phyloP scores from a whole-genome alignment of 768 basidiomycete genomes.

The Auriscalpium orientale region DNA sequence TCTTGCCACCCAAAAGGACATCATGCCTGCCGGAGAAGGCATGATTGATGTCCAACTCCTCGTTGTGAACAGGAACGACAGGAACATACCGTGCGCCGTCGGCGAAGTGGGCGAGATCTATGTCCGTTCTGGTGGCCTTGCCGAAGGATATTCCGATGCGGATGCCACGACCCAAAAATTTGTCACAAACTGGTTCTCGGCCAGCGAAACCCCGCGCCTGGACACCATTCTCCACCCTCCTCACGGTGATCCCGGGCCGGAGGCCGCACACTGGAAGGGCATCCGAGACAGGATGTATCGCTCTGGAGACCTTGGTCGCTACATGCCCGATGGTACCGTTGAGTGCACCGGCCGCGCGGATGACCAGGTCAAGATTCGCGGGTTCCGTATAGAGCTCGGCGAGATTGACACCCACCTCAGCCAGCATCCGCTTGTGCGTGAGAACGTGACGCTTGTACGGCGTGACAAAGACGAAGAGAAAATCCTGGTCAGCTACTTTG shows the following conservation, averaged over 20 bases:
- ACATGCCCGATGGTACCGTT: slow-evolving; percentile 84
- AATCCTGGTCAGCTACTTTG: slow-evolving; percentile 95
- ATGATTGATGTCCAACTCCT: slow-evolving; percentile 98
- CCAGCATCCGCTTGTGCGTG: slow-evolving; percentile 88
- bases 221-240: slow-evolving; percentile 70
- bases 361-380: slow-evolving; percentile 98
- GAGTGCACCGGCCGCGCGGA: slow-evolving; percentile 97
- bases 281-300: slow-evolving; percentile 97
- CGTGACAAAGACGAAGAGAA: slow-evolving; percentile 99
- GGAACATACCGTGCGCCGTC: slow-evolving; percentile 79
- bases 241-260: slow-evolving; percentile 50
- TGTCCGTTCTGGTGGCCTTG: slow-evolving; percentile 90
- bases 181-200: slow-evolving; percentile 86
- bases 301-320: slow-evolving; percentile 93
- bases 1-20: slow-evolving; percentile 89
- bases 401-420: slow-evolving; percentile 96
- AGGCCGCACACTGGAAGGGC: slow-evolving; percentile 85
- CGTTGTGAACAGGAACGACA: slow-evolving; percentile 87
- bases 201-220: slow-evolving; percentile 35
- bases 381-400: slow-evolving; percentile 96
- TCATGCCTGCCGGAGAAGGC: slow-evolving; percentile 95
- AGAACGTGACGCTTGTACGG: slow-evolving; percentile 95
- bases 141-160: slow-evolving; percentile 87
- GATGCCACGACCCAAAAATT: slow-evolving; percentile 87
- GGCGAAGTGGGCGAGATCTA: slow-evolving; percentile 99